Evolutionary conservation across 2,329 filamentous ascomycete genomes (phyloP).

Genomic region (Gnomoniopsis smithogilvyi): DNA sequence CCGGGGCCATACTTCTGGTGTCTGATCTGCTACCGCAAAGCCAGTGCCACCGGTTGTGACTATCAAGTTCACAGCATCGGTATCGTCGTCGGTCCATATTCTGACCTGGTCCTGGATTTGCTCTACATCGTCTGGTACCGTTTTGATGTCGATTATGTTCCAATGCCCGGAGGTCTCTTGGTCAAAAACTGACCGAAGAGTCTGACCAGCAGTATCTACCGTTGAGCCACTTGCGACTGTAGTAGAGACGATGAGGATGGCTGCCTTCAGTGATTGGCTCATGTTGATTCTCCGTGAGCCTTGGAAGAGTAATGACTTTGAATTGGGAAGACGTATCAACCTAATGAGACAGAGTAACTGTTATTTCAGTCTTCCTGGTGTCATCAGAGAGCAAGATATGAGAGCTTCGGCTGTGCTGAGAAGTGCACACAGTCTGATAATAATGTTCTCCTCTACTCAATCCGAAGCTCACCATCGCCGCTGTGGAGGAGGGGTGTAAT

Average conservation of each 20-base stretch:
- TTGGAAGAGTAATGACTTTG: background rate
- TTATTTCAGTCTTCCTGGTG: background rate
- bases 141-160: conserved; percentile 65
- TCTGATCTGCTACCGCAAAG: conserved; percentile 80
- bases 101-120: conserved; percentile 73
- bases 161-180: conserved; percentile 67
- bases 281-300: background rate
- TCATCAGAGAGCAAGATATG: background rate
- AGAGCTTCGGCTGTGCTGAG: too few relatives aligned
- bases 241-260: conserved; percentile 85
- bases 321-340: background rate
- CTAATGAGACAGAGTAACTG: background rate
- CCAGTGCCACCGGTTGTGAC: conserved; percentile 91
- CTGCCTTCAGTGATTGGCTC: conserved; percentile 56
- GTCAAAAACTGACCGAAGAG: conserved; percentile 67
- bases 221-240: conserved; percentile 79
- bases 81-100: conserved; percentile 63
- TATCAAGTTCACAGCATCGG: conserved; percentile 67
- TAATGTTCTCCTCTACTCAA: too few relatives aligned
- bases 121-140: conserved; percentile 73
- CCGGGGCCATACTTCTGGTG: conserved; percentile 69
- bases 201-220: conserved; percentile 69
- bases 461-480: too few relatives aligned
- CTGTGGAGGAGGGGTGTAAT: too few relatives aligned
- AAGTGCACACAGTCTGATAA: too few relatives aligned